phyloP scores from a whole-genome alignment of 2,329 filamentous ascomycete genomes.

The Daldinia sp. region DNA sequence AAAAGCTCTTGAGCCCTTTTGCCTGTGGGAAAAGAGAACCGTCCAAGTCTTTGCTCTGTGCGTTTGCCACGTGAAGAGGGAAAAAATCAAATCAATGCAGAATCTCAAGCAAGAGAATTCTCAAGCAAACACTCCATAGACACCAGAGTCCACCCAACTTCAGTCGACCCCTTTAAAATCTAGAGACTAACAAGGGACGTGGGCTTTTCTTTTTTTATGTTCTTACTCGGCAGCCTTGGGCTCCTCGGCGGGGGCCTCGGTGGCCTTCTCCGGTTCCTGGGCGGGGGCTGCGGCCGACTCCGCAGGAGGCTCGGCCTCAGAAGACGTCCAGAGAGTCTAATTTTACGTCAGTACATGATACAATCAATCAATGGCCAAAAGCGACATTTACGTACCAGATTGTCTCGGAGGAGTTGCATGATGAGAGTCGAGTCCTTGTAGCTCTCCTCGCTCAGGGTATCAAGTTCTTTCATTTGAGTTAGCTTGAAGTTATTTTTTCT shows the following conservation, averaged over 20 bases:
- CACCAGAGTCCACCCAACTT: conserved; percentile 63
- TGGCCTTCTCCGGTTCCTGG: conserved; percentile 64
- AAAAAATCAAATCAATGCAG: conserved; percentile 58
- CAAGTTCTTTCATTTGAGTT: conserved; percentile 72
- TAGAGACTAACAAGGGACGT: conserved; percentile 50
- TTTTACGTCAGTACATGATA: conserved; percentile 48
- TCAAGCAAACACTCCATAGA: conserved; percentile 70
- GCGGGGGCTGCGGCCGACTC: conserved; percentile 63
- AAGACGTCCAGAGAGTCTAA: conserved; percentile 98
- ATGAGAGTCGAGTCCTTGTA: conserved; percentile 99
- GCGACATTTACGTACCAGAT: conserved; percentile 71
- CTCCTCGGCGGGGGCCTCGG: conserved; percentile 68
- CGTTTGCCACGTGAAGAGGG: conserved; percentile 55
- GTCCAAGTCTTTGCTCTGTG: conserved; percentile 50
- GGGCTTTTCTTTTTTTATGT: conserved; percentile 60
- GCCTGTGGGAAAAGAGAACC: conserved; percentile 46
- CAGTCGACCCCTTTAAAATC: conserved; percentile 54
- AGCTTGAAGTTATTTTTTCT: conserved; percentile 24
- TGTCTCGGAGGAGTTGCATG: conserved; percentile 98
- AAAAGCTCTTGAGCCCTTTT: conserved; percentile 54
- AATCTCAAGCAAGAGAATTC: conserved; percentile 54
- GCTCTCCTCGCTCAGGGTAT: conserved; percentile 97
- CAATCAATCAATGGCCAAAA: background rate
- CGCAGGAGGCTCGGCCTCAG: conserved; percentile 82
- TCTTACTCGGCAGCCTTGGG: conserved; percentile 72